Evolutionary conservation across 2,329 filamentous ascomycete species (phyloP), one percentile per base, ranked within the genome.

Genomic region (Beauveria varroae): DNA sequence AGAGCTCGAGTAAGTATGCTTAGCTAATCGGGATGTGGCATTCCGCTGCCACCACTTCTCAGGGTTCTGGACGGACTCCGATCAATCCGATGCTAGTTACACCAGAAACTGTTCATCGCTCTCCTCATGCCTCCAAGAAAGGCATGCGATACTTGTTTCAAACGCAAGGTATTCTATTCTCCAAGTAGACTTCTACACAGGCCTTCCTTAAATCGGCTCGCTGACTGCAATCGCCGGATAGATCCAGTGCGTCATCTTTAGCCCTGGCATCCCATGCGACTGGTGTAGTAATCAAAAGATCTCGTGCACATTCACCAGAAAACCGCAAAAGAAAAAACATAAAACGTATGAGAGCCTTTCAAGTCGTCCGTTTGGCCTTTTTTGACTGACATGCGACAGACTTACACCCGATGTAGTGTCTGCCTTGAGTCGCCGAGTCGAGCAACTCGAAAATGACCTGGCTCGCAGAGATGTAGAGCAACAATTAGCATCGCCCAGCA

Each of bases 91-190:
- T 24, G n/a, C 20, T 26, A 18, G 12, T 34, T 34, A n/a, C 10
- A 20, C 22, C 9, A 20, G 2, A 1, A 18, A 5, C 8, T 5
- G 7, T 10, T 1, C 14, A 22, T 41, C 16, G 28, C 28, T 37
- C 41, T 5, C 44, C 41, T 7, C 24, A 64, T 64, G 63, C 60
- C 56, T 12, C 60, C 54, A 12, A 52, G 59, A 26, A 47, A 55
- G 14, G 63, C 63, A 3, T 64, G 63, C 50, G 63, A 64, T 40
- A 44, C 56, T 8, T 64, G 63, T 28, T 61, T 61, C 10, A 64
- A 61, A 30, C 34, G 63, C 46, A 64, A 64, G 63, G 63, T 62
- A 52, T 5, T 12, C 5, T 37, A 6, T 37, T 16, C 14, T 0
- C 5, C 34, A 37, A 37, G 30, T 1, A 34, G 1, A 6, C 34